Conservation (phyloP, 2,329 filamentous ascomycete genomes). For the Aspergillus fijiensis region DNA sequence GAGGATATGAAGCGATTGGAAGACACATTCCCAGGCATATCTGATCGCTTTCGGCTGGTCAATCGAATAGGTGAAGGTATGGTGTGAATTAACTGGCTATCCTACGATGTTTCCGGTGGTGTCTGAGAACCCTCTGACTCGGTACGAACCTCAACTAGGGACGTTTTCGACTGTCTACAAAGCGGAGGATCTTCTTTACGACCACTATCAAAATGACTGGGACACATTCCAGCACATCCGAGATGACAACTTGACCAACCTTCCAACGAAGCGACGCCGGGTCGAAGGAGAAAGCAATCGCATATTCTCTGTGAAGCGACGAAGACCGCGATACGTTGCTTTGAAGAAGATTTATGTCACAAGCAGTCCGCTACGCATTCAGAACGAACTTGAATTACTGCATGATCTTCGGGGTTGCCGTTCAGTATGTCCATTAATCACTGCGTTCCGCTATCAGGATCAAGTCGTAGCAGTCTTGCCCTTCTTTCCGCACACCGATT, state of each 20-base stretch:
- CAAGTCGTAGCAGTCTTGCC: conserved; percentile 93
- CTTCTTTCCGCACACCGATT: conserved; percentile 94
- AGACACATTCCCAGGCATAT: conserved; percentile 78
- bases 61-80: conserved; percentile 95
- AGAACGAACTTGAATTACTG: conserved; percentile 93
- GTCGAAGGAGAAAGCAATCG: conserved; percentile 39
- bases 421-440: conserved; percentile 92
- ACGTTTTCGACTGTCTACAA: conserved; percentile 99
- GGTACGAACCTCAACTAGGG: conserved; percentile 53
- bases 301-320: conserved; percentile 39
- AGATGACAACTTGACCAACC: conserved; percentile 66
- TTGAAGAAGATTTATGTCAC: conserved; percentile 99
- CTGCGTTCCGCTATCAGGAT: conserved; percentile 90
- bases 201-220: conserved; percentile 82
- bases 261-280: conserved; percentile 59
- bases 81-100: conserved; percentile 7
- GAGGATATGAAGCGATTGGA: conserved; percentile 88
- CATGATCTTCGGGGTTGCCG: conserved; percentile 79
- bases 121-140: neutral
- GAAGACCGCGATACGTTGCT: conserved; percentile 76
- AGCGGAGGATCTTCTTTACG: conserved; percentile 86
- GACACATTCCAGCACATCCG: conserved; percentile 67
- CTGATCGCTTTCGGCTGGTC: conserved; percentile 80
- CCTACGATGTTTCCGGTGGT: neutral
- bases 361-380: conserved; percentile 85